Evolutionary conservation across 495 filamentous ascomycete genomes (phyloP).

Genomic region (Parmelia sp.): DNA sequence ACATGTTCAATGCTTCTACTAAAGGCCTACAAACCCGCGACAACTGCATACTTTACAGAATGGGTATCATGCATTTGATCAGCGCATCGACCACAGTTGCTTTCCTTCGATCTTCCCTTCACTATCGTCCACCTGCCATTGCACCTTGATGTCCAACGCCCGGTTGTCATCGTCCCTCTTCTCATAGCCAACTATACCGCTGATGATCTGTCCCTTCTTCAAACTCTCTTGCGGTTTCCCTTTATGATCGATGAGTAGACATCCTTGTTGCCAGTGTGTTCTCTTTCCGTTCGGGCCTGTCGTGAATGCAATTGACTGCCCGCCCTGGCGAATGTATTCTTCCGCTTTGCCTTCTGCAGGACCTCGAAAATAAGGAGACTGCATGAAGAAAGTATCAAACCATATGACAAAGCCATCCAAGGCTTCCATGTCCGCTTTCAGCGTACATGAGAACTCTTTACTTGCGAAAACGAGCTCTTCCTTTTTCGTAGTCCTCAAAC

Average conservation of each 20-base stretch:
- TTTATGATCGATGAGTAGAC: constrained; percentile 43
- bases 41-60: not conserved
- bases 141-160: constrained; percentile 42
- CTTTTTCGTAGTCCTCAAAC: constrained; percentile 49
- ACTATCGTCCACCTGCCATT: constrained; percentile 38
- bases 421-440: constrained; percentile 48
- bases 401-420: constrained; percentile 57
- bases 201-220: constrained; percentile 46
- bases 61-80: constrained; percentile 13
- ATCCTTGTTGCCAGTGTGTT: constrained; percentile 49
- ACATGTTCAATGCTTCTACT: not conserved
- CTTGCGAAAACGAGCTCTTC: constrained; percentile 51
- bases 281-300: constrained; percentile 47
- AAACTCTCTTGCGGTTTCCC: constrained; percentile 33
- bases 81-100: constrained; percentile 28
- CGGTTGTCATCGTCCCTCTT: constrained; percentile 44
- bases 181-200: constrained; percentile 44
- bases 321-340: constrained; percentile 27
- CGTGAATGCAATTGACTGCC: constrained; percentile 40
- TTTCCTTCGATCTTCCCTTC: constrained; percentile 21
- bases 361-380: constrained; percentile 40
- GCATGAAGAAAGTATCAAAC: constrained; percentile 61
- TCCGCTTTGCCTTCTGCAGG: constrained; percentile 36
- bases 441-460: constrained; percentile 47
- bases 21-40: not conserved